Percentiles rank a stretch among this genome's conserved stretches.
Conservation (phyloP, 352 stramenopile genomes). For the Pythium diclinum region DNA sequence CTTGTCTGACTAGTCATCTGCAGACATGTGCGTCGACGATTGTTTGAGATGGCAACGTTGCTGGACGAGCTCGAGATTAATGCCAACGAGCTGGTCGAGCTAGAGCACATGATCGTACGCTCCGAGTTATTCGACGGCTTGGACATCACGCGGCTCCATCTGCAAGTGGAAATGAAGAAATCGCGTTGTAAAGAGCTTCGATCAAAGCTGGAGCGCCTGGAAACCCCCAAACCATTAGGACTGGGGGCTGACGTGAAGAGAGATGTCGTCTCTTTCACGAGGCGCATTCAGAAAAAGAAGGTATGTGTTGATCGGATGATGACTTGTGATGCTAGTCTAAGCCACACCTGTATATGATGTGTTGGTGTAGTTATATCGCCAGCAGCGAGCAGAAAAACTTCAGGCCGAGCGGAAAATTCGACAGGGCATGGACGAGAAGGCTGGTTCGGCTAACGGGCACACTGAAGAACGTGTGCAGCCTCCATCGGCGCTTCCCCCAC, state of each 20-base stretch:
- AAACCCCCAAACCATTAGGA: slow-evolving; percentile 20
- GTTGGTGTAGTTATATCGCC: slow-evolving; percentile 1
- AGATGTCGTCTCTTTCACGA: slow-evolving; percentile 23
- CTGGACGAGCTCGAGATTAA: slow-evolving; percentile 22
- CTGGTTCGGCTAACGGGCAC: background rate
- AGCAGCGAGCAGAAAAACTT: slow-evolving; percentile 3
- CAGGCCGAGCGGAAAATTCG: slow-evolving; percentile 15
- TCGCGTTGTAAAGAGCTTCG: slow-evolving; percentile 23
- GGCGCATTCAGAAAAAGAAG: slow-evolving; percentile 32
- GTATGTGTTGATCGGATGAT: slow-evolving; percentile 7
- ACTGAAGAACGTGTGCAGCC: background rate
- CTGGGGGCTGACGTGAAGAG: background rate
- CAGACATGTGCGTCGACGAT: slow-evolving; percentile 12
- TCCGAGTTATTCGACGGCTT: slow-evolving; percentile 8
- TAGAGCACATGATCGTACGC: slow-evolving; percentile 7
- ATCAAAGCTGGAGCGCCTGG: slow-evolving; percentile 21
- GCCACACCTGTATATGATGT: background rate
- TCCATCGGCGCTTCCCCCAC: background rate
- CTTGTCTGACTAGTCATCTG: background rate
- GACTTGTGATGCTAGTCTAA: background rate
- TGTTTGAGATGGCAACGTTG: slow-evolving; percentile 12
- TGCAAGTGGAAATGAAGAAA: slow-evolving; percentile 29
- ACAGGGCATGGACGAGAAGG: background rate
- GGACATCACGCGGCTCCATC: slow-evolving; percentile 26
- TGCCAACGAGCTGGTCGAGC: slow-evolving; percentile 20